A percentile compares a stretch with the other conserved stretches of the same genome.
Evolutionary conservation across 2,329 filamentous ascomycete genomes (phyloP).

Genomic region (Xylariaceae sp.): DNA sequence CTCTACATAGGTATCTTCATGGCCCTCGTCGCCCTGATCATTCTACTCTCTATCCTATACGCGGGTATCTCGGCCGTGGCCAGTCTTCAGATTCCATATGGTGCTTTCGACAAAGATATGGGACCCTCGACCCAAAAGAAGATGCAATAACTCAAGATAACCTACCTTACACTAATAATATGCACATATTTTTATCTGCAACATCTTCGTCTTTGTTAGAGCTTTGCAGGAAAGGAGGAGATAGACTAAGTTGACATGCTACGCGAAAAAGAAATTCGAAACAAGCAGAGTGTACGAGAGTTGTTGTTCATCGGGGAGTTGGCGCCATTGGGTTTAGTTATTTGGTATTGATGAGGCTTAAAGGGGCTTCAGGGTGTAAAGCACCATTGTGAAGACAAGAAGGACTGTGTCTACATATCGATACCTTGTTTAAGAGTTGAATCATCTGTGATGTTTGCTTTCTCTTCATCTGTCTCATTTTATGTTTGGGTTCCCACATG

Average conservation of each 20-base stretch:
- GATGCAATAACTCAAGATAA: constrained; percentile 41
- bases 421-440: constrained; percentile 11
- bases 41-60: constrained; percentile 72
- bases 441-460: constrained; percentile 16
- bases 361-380: constrained; percentile 7
- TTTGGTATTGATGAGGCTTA: constrained; percentile 10
- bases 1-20: constrained; percentile 71
- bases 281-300: constrained; percentile 15
- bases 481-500: background rate
- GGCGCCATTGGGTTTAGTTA: constrained; percentile 6
- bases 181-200: background rate
- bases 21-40: constrained; percentile 63
- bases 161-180: background rate
- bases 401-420: background rate
- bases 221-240: background rate
- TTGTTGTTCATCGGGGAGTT: constrained; percentile 16
- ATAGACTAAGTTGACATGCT: background rate
- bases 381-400: constrained; percentile 5
- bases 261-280: constrained; percentile 2
- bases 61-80: constrained; percentile 70
- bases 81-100: constrained; percentile 84
- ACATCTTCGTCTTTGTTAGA: background rate
- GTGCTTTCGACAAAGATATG: constrained; percentile 94
- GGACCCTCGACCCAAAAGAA: constrained; percentile 86
- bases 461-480: constrained; percentile 3